These are phyloP conservation scores for Metarhizium sp. DNA, from an alignment of 2,329 filamentous ascomycete genomes.

Conservation along the genomic window DNA sequence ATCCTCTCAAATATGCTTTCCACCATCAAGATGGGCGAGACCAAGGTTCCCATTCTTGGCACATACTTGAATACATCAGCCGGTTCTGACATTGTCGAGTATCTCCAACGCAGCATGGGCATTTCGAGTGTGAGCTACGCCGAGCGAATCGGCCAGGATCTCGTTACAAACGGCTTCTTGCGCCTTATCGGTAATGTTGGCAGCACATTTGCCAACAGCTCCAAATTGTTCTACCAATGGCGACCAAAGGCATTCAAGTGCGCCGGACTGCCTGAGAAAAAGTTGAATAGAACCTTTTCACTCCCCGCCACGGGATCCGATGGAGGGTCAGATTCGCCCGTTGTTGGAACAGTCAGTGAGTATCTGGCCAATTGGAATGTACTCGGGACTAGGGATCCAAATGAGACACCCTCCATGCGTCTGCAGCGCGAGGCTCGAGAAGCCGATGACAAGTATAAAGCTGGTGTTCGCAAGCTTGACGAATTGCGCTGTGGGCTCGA, in stretches of 20 bases:
- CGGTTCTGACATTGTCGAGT: slow-evolving; percentile 91
- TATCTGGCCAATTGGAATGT: slow-evolving; percentile 91
- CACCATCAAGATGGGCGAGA: slow-evolving; percentile 77
- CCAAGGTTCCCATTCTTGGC: slow-evolving; percentile 90
- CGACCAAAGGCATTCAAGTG: slow-evolving; percentile 82
- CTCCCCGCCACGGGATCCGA: slow-evolving; percentile 50
- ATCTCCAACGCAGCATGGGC: slow-evolving; percentile 80
- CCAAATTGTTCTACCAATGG: slow-evolving; percentile 97
- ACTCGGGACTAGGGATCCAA: slow-evolving; percentile 72
- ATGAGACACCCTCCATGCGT: slow-evolving; percentile 81
- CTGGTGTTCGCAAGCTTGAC: slow-evolving; percentile 75
- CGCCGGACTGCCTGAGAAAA: slow-evolving; percentile 83
- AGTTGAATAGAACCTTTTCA: slow-evolving; percentile 69
- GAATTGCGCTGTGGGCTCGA: slow-evolving; percentile 89
- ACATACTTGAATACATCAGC: slow-evolving; percentile 89
- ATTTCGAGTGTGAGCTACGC: slow-evolving; percentile 81
- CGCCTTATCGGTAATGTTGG: slow-evolving; percentile 90
- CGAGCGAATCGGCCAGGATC: slow-evolving; percentile 89
- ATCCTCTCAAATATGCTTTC: slow-evolving; percentile 79
- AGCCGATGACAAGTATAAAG: slow-evolving; percentile 89
- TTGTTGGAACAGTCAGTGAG: slow-evolving; percentile 75
- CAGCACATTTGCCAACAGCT: slow-evolving; percentile 94
- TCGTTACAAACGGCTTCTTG: slow-evolving; percentile 77
- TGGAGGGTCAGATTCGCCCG: slow-evolving; percentile 56
- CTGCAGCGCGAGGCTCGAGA: slow-evolving; percentile 83